These are phyloP conservation scores for Coemansia sp. DNA, from an alignment of 192 early-diverging fungal genomes.

Conservation along the genomic window DNA sequence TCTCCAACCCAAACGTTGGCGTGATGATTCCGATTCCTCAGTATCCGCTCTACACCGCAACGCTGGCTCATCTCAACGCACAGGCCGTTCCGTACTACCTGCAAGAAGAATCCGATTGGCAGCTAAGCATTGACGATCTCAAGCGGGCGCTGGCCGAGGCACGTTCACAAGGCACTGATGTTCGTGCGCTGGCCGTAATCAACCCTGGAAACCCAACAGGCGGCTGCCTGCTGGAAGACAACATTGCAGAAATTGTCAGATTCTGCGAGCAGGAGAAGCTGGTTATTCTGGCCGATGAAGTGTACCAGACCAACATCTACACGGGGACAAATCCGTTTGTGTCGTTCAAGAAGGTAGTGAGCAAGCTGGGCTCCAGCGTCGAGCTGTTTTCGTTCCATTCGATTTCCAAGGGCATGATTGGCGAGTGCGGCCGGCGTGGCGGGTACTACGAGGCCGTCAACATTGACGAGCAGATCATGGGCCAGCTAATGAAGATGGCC, in stretches of 20 bases:
- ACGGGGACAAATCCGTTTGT: constrained; percentile 78
- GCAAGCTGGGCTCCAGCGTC: constrained; percentile 68
- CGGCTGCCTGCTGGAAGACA: constrained; percentile 74
- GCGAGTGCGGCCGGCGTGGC: constrained; percentile 96
- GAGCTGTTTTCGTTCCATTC: constrained; percentile 97
- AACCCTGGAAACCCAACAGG: constrained; percentile 99
- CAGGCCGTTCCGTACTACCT: constrained; percentile 89
- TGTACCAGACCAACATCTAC: constrained; percentile 98
- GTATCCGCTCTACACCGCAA: constrained; percentile 96
- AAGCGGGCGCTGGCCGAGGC: constrained; percentile 62
- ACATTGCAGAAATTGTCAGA: constrained; percentile 85
- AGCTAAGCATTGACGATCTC: constrained; percentile 69
- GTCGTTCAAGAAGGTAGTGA: constrained; percentile 94
- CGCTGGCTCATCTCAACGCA: constrained; percentile 81
- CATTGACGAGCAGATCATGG: constrained; percentile 72
- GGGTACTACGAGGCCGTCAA: constrained; percentile 95
- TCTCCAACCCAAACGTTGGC: constrained; percentile 74
- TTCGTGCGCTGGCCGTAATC: constrained; percentile 93
- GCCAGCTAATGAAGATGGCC: constrained; percentile 90
- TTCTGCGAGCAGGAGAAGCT: constrained; percentile 83
- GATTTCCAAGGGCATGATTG: constrained; percentile 96
- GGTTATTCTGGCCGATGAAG: constrained; percentile 93
- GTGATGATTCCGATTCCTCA: constrained; percentile 99
- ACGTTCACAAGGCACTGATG: constrained; percentile 70
- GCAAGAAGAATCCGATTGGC: constrained; percentile 83